Evolutionary conservation across 192 early-diverging fungal species (phyloP).

Genomic region (Coemansia sp.): DNA sequence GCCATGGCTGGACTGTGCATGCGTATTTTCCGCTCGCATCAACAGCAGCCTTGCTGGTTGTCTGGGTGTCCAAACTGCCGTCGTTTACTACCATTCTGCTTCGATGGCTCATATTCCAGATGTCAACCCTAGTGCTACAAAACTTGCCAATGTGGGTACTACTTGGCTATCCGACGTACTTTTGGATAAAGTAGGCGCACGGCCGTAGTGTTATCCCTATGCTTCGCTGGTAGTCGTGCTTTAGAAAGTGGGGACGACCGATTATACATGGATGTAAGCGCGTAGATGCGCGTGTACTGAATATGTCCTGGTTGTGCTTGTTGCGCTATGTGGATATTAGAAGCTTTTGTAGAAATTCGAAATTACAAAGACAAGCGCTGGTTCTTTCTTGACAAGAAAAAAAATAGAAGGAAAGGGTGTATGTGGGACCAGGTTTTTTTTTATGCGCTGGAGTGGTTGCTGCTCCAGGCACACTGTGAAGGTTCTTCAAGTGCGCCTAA

Average conservation of each 20-base stretch:
- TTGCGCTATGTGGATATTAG: background rate
- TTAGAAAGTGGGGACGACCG: background rate
- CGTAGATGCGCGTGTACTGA: background rate
- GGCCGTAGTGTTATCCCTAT: background rate
- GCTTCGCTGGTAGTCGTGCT: background rate
- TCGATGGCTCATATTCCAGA: background rate
- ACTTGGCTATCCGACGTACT: background rate
- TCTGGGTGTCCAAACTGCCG: background rate
- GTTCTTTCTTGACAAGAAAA: background rate
- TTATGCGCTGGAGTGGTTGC: background rate
- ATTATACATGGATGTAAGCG: background rate
- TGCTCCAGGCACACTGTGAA: background rate
- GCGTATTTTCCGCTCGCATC: background rate
- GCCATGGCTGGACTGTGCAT: conserved; percentile 20
- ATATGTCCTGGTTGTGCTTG: background rate
- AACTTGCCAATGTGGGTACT: background rate
- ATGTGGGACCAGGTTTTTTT: background rate
- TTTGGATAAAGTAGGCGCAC: background rate
- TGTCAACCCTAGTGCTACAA: background rate
- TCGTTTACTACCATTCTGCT: background rate
- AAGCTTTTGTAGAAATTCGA: background rate
- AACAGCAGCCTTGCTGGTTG: background rate
- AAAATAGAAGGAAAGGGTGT: background rate
- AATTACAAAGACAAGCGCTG: background rate
- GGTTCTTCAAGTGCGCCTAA: background rate